Conservation (phyloP, 2,329 filamentous ascomycete species). For the Trichoderma lentiforme region DNA sequence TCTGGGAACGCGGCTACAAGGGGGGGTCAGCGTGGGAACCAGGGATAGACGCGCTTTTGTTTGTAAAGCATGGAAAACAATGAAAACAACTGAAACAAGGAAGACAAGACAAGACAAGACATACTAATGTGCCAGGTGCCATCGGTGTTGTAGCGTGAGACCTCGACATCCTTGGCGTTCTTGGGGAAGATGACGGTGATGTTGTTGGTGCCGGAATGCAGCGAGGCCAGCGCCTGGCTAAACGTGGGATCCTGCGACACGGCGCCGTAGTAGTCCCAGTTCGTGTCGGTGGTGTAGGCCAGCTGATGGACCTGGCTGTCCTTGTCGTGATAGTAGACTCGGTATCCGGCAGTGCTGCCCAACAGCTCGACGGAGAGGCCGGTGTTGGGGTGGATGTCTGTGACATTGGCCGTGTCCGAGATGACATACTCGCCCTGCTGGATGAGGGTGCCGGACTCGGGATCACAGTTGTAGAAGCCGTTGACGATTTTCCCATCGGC, state of each 20-base stretch:
- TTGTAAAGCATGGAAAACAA: background rate
- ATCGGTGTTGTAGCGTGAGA: background rate
- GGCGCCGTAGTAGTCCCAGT: conserved; percentile 3
- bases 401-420: background rate
- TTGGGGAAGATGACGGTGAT: background rate
- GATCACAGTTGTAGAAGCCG: background rate
- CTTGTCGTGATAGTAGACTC: conserved; percentile 5
- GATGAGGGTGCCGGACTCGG: background rate
- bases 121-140: conserved; percentile 3
- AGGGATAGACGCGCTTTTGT: background rate
- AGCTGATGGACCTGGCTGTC: background rate
- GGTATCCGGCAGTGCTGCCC: conserved; percentile 7
- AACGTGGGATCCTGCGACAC: background rate
- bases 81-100: background rate
- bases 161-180: background rate
- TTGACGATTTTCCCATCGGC: background rate
- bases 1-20: background rate
- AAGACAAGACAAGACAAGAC: background rate
- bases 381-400: background rate
- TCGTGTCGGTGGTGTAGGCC: background rate
- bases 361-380: conserved; percentile 8
- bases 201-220: background rate
- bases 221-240: background rate
- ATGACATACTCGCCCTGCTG: background rate
- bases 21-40: background rate